Conservation (phyloP, 2,329 filamentous ascomycete species). For the Paecilomyces dactylethromorphus region DNA sequence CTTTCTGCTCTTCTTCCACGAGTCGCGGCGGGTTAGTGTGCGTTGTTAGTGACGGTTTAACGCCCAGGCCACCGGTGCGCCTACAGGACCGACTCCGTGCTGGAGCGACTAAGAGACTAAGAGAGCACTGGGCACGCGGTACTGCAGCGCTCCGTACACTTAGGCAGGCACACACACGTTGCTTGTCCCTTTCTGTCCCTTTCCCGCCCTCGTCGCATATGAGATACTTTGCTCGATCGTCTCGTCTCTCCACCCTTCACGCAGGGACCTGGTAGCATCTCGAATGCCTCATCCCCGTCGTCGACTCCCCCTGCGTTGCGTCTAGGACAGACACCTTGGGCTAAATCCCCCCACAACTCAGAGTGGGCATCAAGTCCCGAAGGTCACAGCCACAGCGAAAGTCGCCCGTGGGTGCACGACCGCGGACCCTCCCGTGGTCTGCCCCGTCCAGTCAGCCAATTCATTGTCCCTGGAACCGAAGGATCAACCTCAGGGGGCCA, state of each 20-base stretch:
- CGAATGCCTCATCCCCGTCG: neutral
- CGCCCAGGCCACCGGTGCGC: neutral
- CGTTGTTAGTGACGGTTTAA: neutral
- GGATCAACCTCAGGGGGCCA: constrained; percentile 1
- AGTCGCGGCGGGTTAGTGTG: neutral
- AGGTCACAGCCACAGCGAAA: neutral
- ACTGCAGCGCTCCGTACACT: too few species aligned
- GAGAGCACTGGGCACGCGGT: neutral
- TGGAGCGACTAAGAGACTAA: too few species aligned
- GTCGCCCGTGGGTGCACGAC: neutral
- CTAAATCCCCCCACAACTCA: neutral
- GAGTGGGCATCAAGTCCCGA: neutral
- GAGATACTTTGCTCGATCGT: neutral
- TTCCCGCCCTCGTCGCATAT: neutral
- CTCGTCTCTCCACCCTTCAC: neutral
- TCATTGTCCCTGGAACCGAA: constrained; percentile 1
- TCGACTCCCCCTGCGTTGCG: neutral
- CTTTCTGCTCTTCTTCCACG: neutral
- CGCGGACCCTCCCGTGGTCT: neutral
- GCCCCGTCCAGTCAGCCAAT: neutral
- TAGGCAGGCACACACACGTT: neutral
- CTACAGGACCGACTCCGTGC: too few species aligned
- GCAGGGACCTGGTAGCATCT: neutral
- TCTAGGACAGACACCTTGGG: too few species aligned
- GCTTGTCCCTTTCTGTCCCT: neutral